Evolutionary conservation across 2,329 filamentous ascomycete genomes (phyloP).

Genomic region (Decorospora gaudefroyi): DNA sequence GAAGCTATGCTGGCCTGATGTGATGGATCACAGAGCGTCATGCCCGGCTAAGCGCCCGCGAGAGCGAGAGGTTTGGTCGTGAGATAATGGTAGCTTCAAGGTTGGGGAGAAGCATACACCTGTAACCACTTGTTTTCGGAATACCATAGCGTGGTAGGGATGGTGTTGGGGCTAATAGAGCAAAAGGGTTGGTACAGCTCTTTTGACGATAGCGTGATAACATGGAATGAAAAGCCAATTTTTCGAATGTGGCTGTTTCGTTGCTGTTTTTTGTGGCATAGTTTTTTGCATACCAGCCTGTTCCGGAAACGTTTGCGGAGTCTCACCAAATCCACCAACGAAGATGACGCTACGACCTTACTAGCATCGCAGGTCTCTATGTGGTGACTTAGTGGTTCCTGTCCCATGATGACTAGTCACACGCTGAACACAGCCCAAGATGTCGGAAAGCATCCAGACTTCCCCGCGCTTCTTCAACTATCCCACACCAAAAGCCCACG

Average conservation of each 20-base stretch:
- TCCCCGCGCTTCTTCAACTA: constrained; percentile 43
- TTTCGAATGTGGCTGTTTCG: no score
- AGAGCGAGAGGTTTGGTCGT: no score
- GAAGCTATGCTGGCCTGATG: constrained; percentile 20
- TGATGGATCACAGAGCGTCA: constrained; percentile 12
- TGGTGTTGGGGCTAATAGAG: constrained; percentile 7
- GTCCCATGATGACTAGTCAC: no score
- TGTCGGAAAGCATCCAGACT: constrained; percentile 26
- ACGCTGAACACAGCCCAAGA: constrained; percentile 25
- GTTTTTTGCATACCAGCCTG: no score
- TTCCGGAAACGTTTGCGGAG: no score
- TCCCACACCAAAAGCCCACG: constrained; percentile 37
- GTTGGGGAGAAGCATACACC: constrained; percentile 3
- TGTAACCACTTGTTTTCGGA: constrained; percentile 7
- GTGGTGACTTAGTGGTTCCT: no score
- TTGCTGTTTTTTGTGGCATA: no score
- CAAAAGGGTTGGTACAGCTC: constrained; percentile 2
- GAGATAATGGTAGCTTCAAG: constrained; percentile 1
- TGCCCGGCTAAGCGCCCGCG: constrained; percentile 12
- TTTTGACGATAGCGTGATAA: constrained; percentile 1
- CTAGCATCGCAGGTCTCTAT: no score
- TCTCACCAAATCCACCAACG: no score
- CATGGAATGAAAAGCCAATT: no score
- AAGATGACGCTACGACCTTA: no score
- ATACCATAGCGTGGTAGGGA: constrained; percentile 7